Percentiles rank a stretch among this genome's conserved stretches.
Conservation (phyloP, 1,139 yeast genomes). For the Dujonia santamariae region DNA sequence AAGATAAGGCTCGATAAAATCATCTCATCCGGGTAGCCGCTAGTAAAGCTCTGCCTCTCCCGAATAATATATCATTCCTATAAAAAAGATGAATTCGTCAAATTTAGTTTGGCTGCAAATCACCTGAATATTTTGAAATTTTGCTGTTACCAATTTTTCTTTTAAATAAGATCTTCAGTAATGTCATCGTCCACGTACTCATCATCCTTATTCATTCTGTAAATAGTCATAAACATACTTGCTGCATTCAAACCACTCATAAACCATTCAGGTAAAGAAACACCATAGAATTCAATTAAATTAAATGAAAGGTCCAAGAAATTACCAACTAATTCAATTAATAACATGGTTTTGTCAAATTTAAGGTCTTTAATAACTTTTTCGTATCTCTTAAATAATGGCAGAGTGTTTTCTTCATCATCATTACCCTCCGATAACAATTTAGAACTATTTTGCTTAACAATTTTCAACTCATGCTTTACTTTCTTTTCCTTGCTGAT, state of each 20-base stretch:
- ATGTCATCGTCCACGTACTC: constrained; percentile 48
- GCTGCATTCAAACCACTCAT: constrained; percentile 42
- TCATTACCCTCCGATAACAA: constrained; percentile 21
- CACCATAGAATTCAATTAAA: constrained; percentile 36
- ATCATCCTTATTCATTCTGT: constrained; percentile 52
- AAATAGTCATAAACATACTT: constrained; percentile 48
- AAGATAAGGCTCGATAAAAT: too few species aligned
- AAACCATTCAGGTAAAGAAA: constrained; percentile 42
- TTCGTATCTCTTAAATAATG: constrained; percentile 33
- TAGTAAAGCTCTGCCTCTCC: too few species aligned
- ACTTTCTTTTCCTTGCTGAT: constrained; percentile 39
- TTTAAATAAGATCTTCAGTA: constrained; percentile 39
- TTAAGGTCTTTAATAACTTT: constrained; percentile 42
- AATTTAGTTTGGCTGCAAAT: too few species aligned
- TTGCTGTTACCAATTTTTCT: too few species aligned
- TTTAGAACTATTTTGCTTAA: constrained; percentile 23
- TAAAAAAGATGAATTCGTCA: too few species aligned
- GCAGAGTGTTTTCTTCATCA: constrained; percentile 8
- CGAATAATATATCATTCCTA: too few species aligned
- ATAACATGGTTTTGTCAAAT: constrained; percentile 44
- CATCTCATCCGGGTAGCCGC: too few species aligned
- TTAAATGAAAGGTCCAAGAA: constrained; percentile 42
- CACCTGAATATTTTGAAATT: too few species aligned
- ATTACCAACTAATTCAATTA: constrained; percentile 43
- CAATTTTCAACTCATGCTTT: constrained; percentile 33